Base-by-base conservation (phyloP, 805 yeast genomes). In the Candida khao-thaluensis region DNA sequence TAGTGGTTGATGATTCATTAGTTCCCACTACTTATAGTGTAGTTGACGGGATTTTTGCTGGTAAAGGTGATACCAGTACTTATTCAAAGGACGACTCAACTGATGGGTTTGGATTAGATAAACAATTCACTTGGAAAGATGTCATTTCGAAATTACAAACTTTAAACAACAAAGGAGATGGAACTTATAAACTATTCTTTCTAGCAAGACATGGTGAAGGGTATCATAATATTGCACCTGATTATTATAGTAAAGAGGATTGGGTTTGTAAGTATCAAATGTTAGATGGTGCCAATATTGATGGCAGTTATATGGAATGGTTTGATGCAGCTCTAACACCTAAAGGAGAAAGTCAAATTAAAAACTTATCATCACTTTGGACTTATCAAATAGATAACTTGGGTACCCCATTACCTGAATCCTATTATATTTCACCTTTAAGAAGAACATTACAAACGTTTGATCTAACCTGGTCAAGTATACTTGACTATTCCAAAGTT, bases 121-220 rank as follows among this genome's bases (percentile, higher is more conserved):
- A 34, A 8, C 43, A 41, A 22, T 34, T 38, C 5, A 38, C 52
- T 1, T 62, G 68, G 68, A 21, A 35, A 6, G 45, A 54, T 22
- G 48, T 62, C 2, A 17, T 47, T 6, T 32, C 42, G 2, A 32
- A 45, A n/a, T 18, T 57, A 8, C 30, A 43, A 8, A 41, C 43
- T 4, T 34, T 51, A 10, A 43, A 51, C 15, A 28, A 17, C 2
- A 30, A 47, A 17, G 38, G 44, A 11, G 32, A 30, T 8, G 31
- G 37, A 17, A 34, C 35, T 9, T 50, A 53, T 39, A 62, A 60
- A 39, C 41, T 62, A 22, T 42, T 62, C 14, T 60, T 57, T 28
- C 36, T 62, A 7, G 62, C 56, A 25, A 47, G 69, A 39, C 69
- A 62, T 41, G 65, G 65, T 8, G 62, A 62, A 47, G 67, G 64